phyloP scores from a whole-genome alignment of 1,284 basidiomycete genomes.

The Sporisorium scitamineum region DNA sequence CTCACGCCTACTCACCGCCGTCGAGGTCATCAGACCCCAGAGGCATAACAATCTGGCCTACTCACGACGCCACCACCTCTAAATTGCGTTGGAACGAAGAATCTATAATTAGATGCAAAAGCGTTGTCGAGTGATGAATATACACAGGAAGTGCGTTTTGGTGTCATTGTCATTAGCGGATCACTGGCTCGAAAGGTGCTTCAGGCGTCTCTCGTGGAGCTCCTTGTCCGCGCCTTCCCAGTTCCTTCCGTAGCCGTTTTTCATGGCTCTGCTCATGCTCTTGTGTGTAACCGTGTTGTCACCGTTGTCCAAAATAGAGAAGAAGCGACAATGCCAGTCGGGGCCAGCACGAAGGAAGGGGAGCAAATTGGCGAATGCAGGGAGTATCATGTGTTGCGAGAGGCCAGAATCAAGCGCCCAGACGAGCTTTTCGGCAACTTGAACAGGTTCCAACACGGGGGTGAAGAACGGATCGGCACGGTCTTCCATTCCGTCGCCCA shows the following conservation, averaged over 20 bases:
- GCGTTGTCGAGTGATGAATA: no score
- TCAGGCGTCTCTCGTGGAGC: constrained; percentile 43
- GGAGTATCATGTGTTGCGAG: constrained; percentile 61
- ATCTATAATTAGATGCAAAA: no score
- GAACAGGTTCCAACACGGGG: constrained; percentile 64
- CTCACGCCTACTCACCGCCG: no score
- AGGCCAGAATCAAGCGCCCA: constrained; percentile 61
- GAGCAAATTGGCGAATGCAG: constrained; percentile 54
- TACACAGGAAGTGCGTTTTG: no score
- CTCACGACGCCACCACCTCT: no score
- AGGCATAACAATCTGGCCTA: no score
- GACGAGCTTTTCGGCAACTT: constrained; percentile 59
- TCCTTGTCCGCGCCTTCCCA: constrained; percentile 56
- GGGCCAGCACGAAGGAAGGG: constrained; percentile 58
- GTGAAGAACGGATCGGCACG: constrained; percentile 61
- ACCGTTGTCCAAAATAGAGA: constrained; percentile 61
- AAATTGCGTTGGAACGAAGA: no score
- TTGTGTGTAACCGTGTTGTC: constrained; percentile 60
- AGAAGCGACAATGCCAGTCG: constrained; percentile 57
- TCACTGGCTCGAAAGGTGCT: no score
- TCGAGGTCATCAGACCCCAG: no score
- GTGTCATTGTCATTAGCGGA: no score
- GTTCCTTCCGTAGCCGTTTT: constrained; percentile 63
- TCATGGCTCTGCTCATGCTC: constrained; percentile 53
- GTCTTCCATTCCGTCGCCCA: constrained; percentile 66